Evolutionary conservation across 345 rosid species (phyloP).

Genomic region (Noccaea bulbosa): DNA sequence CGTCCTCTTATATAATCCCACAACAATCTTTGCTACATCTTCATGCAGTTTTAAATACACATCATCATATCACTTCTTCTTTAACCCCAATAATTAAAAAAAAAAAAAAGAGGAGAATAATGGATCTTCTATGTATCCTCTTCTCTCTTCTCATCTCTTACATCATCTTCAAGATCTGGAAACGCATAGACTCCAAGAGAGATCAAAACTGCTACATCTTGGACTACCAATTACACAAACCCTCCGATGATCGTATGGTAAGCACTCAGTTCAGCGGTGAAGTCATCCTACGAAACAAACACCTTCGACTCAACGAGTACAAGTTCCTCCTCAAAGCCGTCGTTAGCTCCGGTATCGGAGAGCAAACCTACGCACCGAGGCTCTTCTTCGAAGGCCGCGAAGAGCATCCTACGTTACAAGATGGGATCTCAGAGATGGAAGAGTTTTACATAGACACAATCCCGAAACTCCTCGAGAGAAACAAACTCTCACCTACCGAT

Average conservation of each 20-base stretch:
- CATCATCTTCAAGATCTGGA: constrained; percentile 42
- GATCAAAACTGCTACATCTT: constrained; percentile 62
- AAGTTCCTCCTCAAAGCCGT: constrained; percentile 63
- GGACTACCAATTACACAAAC: constrained; percentile 70
- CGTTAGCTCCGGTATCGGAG: constrained; percentile 74
- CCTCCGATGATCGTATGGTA: constrained; percentile 55
- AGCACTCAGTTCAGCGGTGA: constrained; percentile 51
- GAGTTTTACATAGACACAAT: constrained; percentile 57
- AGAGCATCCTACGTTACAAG: constrained; percentile 49
- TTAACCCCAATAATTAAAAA: neutral
- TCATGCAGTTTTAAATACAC: constrained; percentile 26
- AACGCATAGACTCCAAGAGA: constrained; percentile 43
- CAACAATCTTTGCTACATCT: constrained; percentile 21
- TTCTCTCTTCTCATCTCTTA: constrained; percentile 41
- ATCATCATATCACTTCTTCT: constrained; percentile 17
- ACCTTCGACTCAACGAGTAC: constrained; percentile 60
- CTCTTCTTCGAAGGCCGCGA: constrained; percentile 56
- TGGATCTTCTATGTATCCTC: constrained; percentile 48
- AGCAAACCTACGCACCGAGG: constrained; percentile 65
- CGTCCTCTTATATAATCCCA: constrained; percentile 41
- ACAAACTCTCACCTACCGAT: constrained; percentile 54
- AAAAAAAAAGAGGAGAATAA: constrained; percentile 19
- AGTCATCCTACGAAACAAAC: constrained; percentile 54
- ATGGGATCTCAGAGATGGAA: constrained; percentile 56
- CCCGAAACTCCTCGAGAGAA: constrained; percentile 53